phyloP scores from a whole-genome alignment of 768 basidiomycete genomes.

The Leccinum arenicola region DNA sequence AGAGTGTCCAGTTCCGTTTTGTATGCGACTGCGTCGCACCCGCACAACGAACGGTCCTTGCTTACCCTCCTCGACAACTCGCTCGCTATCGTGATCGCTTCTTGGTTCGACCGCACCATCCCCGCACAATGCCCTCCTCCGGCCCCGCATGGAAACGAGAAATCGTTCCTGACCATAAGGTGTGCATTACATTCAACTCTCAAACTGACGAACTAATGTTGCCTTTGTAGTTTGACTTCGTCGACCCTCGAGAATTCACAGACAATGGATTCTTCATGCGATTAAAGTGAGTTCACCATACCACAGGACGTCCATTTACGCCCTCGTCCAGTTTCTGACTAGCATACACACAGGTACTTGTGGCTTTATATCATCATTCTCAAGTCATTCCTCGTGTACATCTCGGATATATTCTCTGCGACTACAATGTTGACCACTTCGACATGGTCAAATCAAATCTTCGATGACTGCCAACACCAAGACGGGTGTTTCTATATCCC shows the following conservation, averaged over 20 bases:
- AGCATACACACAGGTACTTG: slow-evolving; percentile 62
- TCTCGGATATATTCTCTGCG: slow-evolving; percentile 97
- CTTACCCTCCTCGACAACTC: slow-evolving; percentile 22
- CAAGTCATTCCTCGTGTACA: slow-evolving; percentile 95
- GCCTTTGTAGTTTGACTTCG: slow-evolving; percentile 82
- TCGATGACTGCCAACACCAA: slow-evolving; percentile 62
- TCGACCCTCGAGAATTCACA: slow-evolving; percentile 90
- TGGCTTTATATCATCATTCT: slow-evolving; percentile 92
- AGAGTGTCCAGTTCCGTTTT: slow-evolving; percentile 16
- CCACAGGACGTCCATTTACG: not conserved
- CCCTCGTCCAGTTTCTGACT: slow-evolving; percentile 10
- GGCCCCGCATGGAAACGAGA: slow-evolving; percentile 95
- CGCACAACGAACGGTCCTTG: slow-evolving; percentile 23
- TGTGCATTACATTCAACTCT: slow-evolving; percentile 27
- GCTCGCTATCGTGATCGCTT: slow-evolving; percentile 23
- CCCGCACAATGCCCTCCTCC: slow-evolving; percentile 33
- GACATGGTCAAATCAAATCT: slow-evolving; percentile 90
- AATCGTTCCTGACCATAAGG: slow-evolving; percentile 97
- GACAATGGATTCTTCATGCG: slow-evolving; percentile 86
- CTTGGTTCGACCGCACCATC: slow-evolving; percentile 9
- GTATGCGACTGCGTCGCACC: slow-evolving; percentile 37
- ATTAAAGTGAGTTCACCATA: slow-evolving; percentile 56
- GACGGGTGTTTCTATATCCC: slow-evolving; percentile 81
- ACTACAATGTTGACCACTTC: slow-evolving; percentile 92
- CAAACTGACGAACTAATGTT: slow-evolving; percentile 1